Evolutionary conservation across 2,329 filamentous ascomycete species (phyloP), one percentile per base, ranked within the genome.

Genomic region (Fusarium gaditjirri): DNA sequence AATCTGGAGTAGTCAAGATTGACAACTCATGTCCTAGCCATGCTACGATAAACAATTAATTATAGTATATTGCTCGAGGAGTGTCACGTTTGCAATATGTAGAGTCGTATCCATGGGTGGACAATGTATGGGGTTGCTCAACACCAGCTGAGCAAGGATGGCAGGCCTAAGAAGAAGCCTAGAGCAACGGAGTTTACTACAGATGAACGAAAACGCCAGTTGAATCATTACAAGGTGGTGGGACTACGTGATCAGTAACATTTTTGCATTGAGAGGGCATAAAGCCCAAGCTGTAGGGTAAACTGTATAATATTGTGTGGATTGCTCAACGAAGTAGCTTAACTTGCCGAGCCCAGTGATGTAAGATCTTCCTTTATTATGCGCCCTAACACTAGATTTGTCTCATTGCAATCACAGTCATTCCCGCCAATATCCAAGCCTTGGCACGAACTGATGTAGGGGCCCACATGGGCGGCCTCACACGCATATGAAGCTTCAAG

Each of bases 391-490:
- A 57, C 49, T 38, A 43, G 43, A 47, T 57, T 46, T 62, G 65
- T 71, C 65, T 49, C 49, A 57, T 47, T 57, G 56, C 43, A 71
- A 47, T 39, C 25, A 54, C 29, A 23, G 21, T 31, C 27, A 42
- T 42, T 44, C 35, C 38, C 42, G 25, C 47, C 29, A 41, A 44
- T 44, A 56, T n/a, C 42, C 16, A 42, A 43, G 38, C 44, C 52
- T 57, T 71, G 68, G 68, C 56, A 75, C 47, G 46, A 43, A 59
- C 59, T 65, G 58, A 54, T 65, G 70, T 75, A 61, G 67, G 64
- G 71, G 58, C 38, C 35, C 17, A 58, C 59, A 63, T 53, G 68
- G 73, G 73, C 71, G 73, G 73, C 73, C 73, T 75, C 73, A 62
- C 49, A 53, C 44, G 39, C 39, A 68, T 33, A 41, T 43, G 39